These are phyloP conservation scores for Ogataea pilisensis DNA, from an alignment of 805 yeast species.

Conservation along the genomic window DNA sequence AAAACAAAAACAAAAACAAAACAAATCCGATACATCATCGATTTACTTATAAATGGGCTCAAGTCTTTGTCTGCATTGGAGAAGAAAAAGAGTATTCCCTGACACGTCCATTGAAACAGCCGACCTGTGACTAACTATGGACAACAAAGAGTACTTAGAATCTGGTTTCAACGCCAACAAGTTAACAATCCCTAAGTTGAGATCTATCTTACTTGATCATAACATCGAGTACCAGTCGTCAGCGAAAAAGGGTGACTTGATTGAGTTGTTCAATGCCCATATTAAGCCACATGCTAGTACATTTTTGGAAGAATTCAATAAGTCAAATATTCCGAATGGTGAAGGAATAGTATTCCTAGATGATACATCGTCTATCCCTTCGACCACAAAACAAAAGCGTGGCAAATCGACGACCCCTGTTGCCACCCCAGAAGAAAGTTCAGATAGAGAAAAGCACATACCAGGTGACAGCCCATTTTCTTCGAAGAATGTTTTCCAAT, in stretches of 20 bases:
- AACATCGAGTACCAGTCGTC: constrained; percentile 55
- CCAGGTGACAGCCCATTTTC: background rate
- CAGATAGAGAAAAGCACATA: background rate
- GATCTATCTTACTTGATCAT: constrained; percentile 60
- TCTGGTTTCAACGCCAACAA: constrained; percentile 61
- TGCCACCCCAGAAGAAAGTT: background rate
- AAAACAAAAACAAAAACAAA: constrained; percentile 4
- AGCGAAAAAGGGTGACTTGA: constrained; percentile 65
- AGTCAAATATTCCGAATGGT: constrained; percentile 20
- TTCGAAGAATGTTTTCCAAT: constrained; percentile 3
- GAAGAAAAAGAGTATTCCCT: no score
- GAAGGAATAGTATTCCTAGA: constrained; percentile 18
- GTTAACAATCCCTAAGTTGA: constrained; percentile 64
- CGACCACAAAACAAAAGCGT: background rate
- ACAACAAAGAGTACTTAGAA: constrained; percentile 32
- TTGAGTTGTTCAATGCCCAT: constrained; percentile 54
- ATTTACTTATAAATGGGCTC: background rate
- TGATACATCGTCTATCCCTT: background rate
- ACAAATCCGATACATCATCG: background rate
- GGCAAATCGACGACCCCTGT: background rate
- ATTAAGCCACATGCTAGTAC: constrained; percentile 46
- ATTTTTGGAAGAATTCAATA: constrained; percentile 32
- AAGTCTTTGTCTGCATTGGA: no score
- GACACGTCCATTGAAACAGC: no score
- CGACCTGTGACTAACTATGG: no score